phyloP scores from a whole-genome alignment of 768 basidiomycete species.

The Leccinum truebloodii region DNA sequence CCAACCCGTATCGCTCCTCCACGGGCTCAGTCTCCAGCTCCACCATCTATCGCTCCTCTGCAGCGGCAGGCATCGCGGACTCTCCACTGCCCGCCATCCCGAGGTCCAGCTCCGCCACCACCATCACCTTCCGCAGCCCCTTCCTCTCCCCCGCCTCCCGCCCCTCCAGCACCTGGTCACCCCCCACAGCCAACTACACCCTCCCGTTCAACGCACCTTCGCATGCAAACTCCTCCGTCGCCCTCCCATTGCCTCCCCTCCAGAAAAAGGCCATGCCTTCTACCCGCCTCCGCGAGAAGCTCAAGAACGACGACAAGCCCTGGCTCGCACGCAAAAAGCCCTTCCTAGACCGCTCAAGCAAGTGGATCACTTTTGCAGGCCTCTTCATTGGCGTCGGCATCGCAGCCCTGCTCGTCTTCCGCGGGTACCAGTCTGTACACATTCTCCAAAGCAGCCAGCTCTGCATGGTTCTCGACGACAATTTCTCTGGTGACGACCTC shows the following conservation, averaged over 20 bases:
- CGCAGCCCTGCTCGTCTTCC: slow-evolving; percentile 47
- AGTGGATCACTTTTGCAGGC: slow-evolving; percentile 48
- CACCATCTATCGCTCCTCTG: slow-evolving; percentile 23
- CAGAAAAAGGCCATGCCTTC: slow-evolving; percentile 39
- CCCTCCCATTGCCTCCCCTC: slow-evolving; percentile 45
- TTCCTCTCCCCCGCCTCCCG: slow-evolving; percentile 72
- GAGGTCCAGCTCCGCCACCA: slow-evolving; percentile 43
- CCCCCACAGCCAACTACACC: slow-evolving; percentile 43
- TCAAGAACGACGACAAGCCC: slow-evolving; percentile 49
- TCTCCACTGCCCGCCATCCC: slow-evolving; percentile 32
- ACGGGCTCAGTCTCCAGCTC: slow-evolving; percentile 26
- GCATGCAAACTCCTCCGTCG: slow-evolving; percentile 29
- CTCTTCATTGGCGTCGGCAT: slow-evolving; percentile 43
- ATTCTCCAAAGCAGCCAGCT: slow-evolving; percentile 37
- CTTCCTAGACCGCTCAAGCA: slow-evolving; percentile 35
- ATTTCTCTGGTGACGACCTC: slow-evolving; percentile 43
- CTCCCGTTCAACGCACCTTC: slow-evolving; percentile 29
- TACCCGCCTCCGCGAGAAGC: slow-evolving; percentile 53
- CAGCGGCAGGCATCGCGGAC: slow-evolving; percentile 23
- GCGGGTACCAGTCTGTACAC: slow-evolving; percentile 42
- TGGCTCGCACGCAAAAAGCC: slow-evolving; percentile 42
- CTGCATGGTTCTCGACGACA: slow-evolving; percentile 50
- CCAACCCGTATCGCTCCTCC: slow-evolving; percentile 42
- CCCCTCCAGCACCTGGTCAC: slow-evolving; percentile 63
- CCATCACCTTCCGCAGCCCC: slow-evolving; percentile 56